Evolutionary conservation across 2,329 filamentous ascomycete genomes (phyloP).

Genomic region (Cercospora zeina): DNA sequence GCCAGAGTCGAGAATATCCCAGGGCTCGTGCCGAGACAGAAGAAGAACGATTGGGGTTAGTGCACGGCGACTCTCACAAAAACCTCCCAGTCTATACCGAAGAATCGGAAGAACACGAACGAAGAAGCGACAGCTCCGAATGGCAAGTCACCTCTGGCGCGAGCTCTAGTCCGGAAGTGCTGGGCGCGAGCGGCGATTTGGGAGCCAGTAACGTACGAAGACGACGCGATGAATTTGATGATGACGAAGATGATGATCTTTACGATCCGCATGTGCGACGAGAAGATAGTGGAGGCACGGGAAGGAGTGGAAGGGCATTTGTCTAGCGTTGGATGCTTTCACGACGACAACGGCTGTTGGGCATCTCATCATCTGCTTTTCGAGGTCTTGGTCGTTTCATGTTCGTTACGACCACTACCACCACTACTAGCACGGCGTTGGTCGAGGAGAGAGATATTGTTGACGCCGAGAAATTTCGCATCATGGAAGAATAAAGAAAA

Average conservation of each 20-base stretch:
- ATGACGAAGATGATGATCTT: conserved; percentile 19
- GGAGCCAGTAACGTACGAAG: conserved; percentile 18
- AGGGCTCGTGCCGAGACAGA: conserved; percentile 36
- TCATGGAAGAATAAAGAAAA: not conserved
- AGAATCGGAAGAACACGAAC: conserved; percentile 19
- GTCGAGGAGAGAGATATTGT: conserved; percentile 11
- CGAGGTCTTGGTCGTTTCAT: not conserved
- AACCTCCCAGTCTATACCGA: conserved; percentile 26
- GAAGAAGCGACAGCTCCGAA: conserved; percentile 35
- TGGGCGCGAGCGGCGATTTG: conserved; percentile 32
- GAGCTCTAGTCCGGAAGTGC: conserved; percentile 34
- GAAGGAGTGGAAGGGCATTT: conserved; percentile 19
- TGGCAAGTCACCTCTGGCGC: conserved; percentile 39
- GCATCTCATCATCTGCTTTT: conserved; percentile 2
- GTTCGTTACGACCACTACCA: not conserved
- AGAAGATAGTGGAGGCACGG: conserved; percentile 12
- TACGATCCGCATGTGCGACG: conserved; percentile 19
- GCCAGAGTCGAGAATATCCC: conserved; percentile 29
- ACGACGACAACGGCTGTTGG: conserved; percentile 1
- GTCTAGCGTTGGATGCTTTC: conserved; percentile 16
- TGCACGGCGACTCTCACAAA: conserved; percentile 39
- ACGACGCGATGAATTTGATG: conserved; percentile 20
- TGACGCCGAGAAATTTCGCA: conserved; percentile 1
- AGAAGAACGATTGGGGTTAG: conserved; percentile 43
- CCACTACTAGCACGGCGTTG: conserved; percentile 3